Percentiles rank a stretch among this genome's conserved stretches.
These are phyloP conservation scores for Boletus insuetus DNA, from an alignment of 768 basidiomycete species.

Conservation along the genomic window DNA sequence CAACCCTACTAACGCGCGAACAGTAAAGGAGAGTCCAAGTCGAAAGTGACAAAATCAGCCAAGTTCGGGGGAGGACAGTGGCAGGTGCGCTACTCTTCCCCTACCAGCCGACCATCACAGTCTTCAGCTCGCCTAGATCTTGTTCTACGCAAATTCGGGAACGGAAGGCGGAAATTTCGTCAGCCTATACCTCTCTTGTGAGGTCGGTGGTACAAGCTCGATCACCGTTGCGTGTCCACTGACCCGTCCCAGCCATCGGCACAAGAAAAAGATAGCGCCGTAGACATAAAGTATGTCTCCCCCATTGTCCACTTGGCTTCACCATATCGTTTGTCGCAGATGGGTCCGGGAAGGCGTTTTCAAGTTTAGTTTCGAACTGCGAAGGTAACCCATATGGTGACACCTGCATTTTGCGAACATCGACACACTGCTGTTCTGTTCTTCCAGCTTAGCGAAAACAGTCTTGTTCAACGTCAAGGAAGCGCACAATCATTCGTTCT, in stretches of 20 bases:
- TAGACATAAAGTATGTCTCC: slow-evolving; percentile 52
- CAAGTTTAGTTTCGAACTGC: slow-evolving; percentile 82
- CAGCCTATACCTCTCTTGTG: slow-evolving; percentile 79
- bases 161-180: slow-evolving; percentile 58
- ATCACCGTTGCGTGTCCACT: not conserved
- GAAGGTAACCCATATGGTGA: slow-evolving; percentile 44
- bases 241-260: slow-evolving; percentile 57
- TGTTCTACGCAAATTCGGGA: slow-evolving; percentile 85
- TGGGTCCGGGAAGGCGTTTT: slow-evolving; percentile 86
- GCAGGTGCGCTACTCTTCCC: slow-evolving; percentile 45
- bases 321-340: slow-evolving; percentile 34
- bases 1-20: not conserved
- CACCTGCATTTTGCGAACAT: not conserved
- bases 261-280: slow-evolving; percentile 67
- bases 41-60: slow-evolving; percentile 71
- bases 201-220: slow-evolving; percentile 46
- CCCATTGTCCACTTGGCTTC: not conserved
- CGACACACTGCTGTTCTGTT: not conserved
- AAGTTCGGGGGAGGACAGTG: slow-evolving; percentile 75
- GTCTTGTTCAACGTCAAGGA: slow-evolving; percentile 66
- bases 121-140: slow-evolving; percentile 43
- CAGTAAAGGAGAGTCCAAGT: slow-evolving; percentile 73
- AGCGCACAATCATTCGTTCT: slow-evolving; percentile 80
- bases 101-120: not conserved
- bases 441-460: slow-evolving; percentile 43